Base-by-base conservation (phyloP, 106 monocot species). In the Apostasia shenzhenica region DNA sequence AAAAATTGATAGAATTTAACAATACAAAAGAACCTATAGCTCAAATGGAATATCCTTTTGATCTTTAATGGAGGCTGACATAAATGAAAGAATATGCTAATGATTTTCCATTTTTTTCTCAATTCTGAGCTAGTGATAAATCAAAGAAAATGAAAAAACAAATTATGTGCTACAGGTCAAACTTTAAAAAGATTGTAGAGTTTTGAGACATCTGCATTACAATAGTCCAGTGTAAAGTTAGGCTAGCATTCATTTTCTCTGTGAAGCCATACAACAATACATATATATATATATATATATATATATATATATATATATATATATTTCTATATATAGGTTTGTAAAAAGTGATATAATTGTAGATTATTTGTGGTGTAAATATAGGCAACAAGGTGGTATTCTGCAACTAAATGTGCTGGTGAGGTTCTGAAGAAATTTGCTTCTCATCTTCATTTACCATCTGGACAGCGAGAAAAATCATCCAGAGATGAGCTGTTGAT, bases 351-450 rank as follows among this genome's bases (percentile, higher is more conserved):
- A 62, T 62, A 40, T 13, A 62, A 38, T 38, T 3, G 13, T 8
- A 44, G 13, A 61, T 62, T 45, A 44, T n/a, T 45, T 62, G 62
- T 62, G 26, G 26, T 26, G 26, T 26, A 26, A 26, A 44, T 62
- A n/a, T 45, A 62, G 62, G 62, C n/a, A 10, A 44, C 45, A 44
- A 62, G 45, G 13, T 62, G 62, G 62, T 4, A 13, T 62, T 45
- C 40, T 62, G 42, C 62, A 45, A 44, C 62, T 45, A 62, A 62
- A 12, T 62, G 13, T 62, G 59, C 59, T 39, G 62, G 62, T 45
- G 45, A 45, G 45, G 45, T 42, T 62, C 44, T 45, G 62, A 62
- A 62, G 62, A 62, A 62, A 44, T 13, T 62, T 12, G 62, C 44
- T n/a, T 42, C 45, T 13, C 45, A 45, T 45, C 42, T 62, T 62